These are phyloP conservation scores for Physcomitrellopsis africana DNA, from an alignment of 225 moss, liverwort and hornwort genomes.

Conservation along the genomic window DNA sequence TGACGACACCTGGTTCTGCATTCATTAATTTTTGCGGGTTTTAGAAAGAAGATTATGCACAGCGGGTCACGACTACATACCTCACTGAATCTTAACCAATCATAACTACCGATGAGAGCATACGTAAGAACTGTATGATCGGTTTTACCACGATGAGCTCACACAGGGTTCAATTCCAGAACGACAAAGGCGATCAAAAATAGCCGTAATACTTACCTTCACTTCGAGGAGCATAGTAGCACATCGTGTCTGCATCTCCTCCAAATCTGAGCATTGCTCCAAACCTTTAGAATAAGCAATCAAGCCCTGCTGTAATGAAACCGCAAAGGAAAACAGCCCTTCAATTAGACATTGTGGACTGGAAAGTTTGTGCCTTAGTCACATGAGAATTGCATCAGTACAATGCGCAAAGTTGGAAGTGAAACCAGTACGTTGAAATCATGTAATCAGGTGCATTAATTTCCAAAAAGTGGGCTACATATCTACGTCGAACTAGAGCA, in stretches of 20 bases:
- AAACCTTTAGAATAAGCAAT: background rate
- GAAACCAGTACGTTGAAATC: background rate
- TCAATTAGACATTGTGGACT: constrained; percentile 7
- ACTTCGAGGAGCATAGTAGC: constrained; percentile 72
- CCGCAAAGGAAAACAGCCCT: background rate
- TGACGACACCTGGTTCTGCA: constrained; percentile 87
- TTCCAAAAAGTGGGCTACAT: no score
- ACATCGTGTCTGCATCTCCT: constrained; percentile 65
- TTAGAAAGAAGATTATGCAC: background rate
- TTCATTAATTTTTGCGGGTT: constrained; percentile 12
- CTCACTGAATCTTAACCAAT: no score
- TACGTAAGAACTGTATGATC: no score
- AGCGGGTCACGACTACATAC: no score
- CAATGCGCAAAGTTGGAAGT: background rate
- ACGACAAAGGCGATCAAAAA: background rate
- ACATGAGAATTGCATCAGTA: constrained; percentile 10
- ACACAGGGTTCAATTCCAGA: background rate
- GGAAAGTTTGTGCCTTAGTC: background rate
- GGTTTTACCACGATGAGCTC: background rate
- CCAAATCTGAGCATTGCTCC: constrained; percentile 37
- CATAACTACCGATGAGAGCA: no score
- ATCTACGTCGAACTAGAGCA: background rate
- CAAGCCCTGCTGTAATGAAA: constrained; percentile 26
- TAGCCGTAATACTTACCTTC: constrained; percentile 46
- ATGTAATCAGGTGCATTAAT: background rate